phyloP scores from a whole-genome alignment of 768 basidiomycete genomes.

The Filobasidium floriforme region DNA sequence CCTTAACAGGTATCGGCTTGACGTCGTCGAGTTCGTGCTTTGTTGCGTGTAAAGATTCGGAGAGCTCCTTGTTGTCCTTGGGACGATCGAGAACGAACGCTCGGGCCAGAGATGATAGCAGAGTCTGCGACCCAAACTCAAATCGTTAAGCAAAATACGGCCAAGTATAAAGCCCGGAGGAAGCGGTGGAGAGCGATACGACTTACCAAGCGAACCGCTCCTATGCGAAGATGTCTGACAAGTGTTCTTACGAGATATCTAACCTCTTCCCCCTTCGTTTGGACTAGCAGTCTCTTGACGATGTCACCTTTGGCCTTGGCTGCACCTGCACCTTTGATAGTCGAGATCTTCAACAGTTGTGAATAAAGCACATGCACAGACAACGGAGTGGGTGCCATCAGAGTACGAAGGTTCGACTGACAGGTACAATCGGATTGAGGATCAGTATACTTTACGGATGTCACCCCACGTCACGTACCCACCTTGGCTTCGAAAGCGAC shows the following conservation, averaged over 20 bases:
- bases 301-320: constrained; percentile 67
- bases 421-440: neutral
- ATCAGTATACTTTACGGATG: neutral
- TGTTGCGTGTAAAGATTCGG: constrained; percentile 24
- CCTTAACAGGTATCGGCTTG: constrained; percentile 30
- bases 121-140: constrained; percentile 46
- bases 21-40: constrained; percentile 32
- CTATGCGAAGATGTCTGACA: constrained; percentile 70
- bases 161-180: neutral
- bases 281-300: constrained; percentile 72
- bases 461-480: neutral
- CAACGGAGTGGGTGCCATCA: constrained; percentile 39
- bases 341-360: constrained; percentile 60
- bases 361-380: constrained; percentile 58
- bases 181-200: neutral
- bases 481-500: constrained; percentile 74
- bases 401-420: constrained; percentile 35
- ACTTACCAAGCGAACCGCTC: constrained; percentile 64
- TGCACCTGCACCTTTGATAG: constrained; percentile 66
- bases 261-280: constrained; percentile 79
- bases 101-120: constrained; percentile 70
- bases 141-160: neutral
- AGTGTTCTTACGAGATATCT: constrained; percentile 69
- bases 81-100: constrained; percentile 62
- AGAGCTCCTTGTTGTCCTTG: constrained; percentile 17